Percentiles rank a stretch among this genome's conserved stretches.
These are phyloP conservation scores for Teratosphaeria nubilosa DNA, from an alignment of 2,329 filamentous ascomycete species.

Conservation along the genomic window DNA sequence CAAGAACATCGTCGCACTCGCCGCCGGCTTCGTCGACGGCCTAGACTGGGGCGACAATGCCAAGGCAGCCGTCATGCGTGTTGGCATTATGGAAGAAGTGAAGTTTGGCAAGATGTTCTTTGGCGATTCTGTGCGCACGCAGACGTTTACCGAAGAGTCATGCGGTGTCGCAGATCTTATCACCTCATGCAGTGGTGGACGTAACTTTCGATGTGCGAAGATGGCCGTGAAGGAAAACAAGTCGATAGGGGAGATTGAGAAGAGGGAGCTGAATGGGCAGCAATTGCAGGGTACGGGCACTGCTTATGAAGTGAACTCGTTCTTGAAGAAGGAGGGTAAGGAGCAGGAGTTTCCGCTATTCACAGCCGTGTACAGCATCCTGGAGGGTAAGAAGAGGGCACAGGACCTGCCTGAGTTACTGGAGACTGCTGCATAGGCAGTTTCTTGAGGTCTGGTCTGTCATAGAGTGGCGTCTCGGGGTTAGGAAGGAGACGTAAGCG, in stretches of 20 bases:
- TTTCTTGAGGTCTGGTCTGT: not conserved
- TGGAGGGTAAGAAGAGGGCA: conserved; percentile 65
- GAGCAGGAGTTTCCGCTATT: conserved; percentile 86
- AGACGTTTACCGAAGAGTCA: conserved; percentile 93
- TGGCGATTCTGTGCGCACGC: conserved; percentile 63
- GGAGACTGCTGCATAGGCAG: not conserved
- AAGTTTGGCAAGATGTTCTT: conserved; percentile 94
- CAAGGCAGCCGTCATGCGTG: conserved; percentile 96
- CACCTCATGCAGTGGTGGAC: conserved; percentile 81
- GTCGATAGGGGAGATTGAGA: conserved; percentile 77
- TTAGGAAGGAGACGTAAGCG: not conserved
- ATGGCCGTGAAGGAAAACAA: conserved; percentile 71
- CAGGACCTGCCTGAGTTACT: conserved; percentile 66
- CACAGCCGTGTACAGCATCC: conserved; percentile 73
- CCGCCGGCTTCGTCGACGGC: conserved; percentile 89
- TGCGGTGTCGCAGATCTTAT: conserved; percentile 93
- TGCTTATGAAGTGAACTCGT: conserved; percentile 80
- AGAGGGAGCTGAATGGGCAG: conserved; percentile 85
- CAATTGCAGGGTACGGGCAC: conserved; percentile 92
- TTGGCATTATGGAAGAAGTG: conserved; percentile 92
- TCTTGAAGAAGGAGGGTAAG: conserved; percentile 66
- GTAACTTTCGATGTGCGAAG: conserved; percentile 91
- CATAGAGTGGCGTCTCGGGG: not conserved
- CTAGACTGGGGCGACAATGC: conserved; percentile 97
- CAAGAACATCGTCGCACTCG: conserved; percentile 93